phyloP scores from a whole-genome alignment of 495 filamentous ascomycete genomes.

The Cercophora sp. region DNA sequence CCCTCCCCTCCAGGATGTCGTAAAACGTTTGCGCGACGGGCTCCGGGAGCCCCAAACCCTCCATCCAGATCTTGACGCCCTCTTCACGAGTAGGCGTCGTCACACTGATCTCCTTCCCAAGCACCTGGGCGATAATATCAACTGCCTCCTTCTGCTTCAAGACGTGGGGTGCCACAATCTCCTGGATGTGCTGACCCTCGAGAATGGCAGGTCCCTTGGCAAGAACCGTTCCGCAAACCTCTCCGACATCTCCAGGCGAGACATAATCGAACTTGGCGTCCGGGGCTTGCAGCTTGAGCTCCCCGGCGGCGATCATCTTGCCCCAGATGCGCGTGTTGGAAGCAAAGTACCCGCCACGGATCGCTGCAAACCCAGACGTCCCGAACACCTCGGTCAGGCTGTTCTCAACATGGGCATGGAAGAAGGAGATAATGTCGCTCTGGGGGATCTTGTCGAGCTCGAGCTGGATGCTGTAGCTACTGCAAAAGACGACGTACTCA shows the following conservation, averaged over 20 bases:
- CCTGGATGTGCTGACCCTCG: neutral
- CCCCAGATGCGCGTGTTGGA: slow-evolving; percentile 8
- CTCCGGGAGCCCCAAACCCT: no score
- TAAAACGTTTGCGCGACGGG: no score
- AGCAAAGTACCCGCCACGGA: slow-evolving; percentile 16
- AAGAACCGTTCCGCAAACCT: slow-evolving; percentile 3
- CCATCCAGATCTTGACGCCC: no score
- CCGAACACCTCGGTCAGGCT: slow-evolving; percentile 17
- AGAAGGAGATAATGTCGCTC: neutral
- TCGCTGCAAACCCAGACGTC: neutral
- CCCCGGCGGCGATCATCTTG: neutral
- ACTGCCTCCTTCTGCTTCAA: slow-evolving; percentile 10
- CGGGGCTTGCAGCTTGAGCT: slow-evolving; percentile 1
- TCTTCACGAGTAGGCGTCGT: no score
- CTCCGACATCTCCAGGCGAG: slow-evolving; percentile 15
- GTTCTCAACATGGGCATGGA: slow-evolving; percentile 20
- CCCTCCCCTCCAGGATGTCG: no score
- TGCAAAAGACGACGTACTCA: slow-evolving; percentile 19
- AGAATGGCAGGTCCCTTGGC: neutral
- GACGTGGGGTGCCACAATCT: slow-evolving; percentile 6
- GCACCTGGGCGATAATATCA: neutral
- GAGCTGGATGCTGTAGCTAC: slow-evolving; percentile 6
- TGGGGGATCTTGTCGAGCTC: neutral
- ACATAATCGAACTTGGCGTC: slow-evolving; percentile 16
- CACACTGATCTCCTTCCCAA: slow-evolving; percentile 9